These are phyloP conservation scores for Podospora fimiseda DNA, from an alignment of 495 filamentous ascomycete genomes.

Conservation along the genomic window DNA sequence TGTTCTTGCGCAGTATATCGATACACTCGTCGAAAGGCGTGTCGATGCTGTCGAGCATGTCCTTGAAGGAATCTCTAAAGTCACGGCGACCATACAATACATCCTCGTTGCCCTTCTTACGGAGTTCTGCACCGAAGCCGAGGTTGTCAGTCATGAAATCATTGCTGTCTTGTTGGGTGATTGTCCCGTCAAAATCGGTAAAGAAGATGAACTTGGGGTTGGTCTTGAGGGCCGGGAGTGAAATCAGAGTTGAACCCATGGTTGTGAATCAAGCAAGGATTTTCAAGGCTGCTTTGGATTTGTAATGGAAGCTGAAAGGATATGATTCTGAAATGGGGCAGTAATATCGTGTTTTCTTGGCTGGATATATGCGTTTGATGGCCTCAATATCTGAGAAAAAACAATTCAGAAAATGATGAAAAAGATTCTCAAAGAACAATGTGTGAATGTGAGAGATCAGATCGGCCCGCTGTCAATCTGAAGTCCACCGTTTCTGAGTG, in stretches of 20 bases:
- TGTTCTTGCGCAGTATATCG: slow-evolving; percentile 65
- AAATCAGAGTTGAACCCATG: slow-evolving; percentile 23
- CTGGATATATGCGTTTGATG: neutral
- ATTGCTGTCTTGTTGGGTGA: slow-evolving; percentile 88
- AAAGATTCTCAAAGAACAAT: no score
- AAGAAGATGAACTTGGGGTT: slow-evolving; percentile 88
- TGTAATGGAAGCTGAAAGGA: neutral
- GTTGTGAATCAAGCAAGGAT: neutral
- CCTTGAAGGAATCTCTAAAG: slow-evolving; percentile 80
- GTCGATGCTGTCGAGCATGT: slow-evolving; percentile 78
- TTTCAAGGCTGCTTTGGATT: no score
- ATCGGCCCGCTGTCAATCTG: no score
- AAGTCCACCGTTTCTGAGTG: no score
- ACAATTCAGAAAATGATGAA: no score
- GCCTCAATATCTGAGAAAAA: no score
- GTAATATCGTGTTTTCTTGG: neutral
- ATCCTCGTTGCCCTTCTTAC: slow-evolving; percentile 60
- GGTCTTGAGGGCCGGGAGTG: slow-evolving; percentile 53
- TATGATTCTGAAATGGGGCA: neutral
- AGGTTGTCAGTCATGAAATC: slow-evolving; percentile 92
- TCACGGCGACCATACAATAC: slow-evolving; percentile 58
- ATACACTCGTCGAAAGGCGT: slow-evolving; percentile 78
- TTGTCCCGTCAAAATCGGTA: slow-evolving; percentile 95
- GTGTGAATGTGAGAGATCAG: no score
- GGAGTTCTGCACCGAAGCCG: slow-evolving; percentile 65